Base-by-base conservation (phyloP, 257 asterid species). In the Paulownia fortunei region DNA sequence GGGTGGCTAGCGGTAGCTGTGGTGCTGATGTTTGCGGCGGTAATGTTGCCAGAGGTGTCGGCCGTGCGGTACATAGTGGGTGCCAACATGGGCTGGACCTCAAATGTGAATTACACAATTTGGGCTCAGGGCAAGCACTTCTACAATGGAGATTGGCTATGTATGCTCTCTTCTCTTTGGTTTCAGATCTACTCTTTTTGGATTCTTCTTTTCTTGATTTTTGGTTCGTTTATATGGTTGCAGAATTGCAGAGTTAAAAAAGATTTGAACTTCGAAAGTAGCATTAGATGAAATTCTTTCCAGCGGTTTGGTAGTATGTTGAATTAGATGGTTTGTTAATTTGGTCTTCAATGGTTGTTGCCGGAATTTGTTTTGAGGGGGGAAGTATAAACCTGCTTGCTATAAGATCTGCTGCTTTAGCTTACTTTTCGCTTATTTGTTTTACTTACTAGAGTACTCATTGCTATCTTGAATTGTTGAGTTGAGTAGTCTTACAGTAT, bases 111-210 rank as follows among this genome's bases (percentile, higher is more conserved):
- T 83, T 90, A 76, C 90, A 87, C 92, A 0, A 11, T 74, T 36
- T 92, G 97, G 97, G 92, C 88, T 52, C 69, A 79, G 69, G 84
- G 13, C n/a, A 84, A 79, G 46, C 87, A 84, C 36, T 90, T 92
- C 83, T 88, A 92, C 84, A 75, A 76, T 10, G 96, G 82, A 4
- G 97, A 92, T 82, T 92, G 96, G 97, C 89, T 92, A 0, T 88
- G 97, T 88, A 92, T 41, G 90, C 72, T 75, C 24, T 67, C 83
- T 60, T 70, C 52, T 62, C 42, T 54, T 42, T 30, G n/a, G 73
- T 76, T 75, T 78, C 81, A 72, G 88, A 87, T 89, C 88, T 83
- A 54, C n/a, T n/a, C 56, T 73, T 55, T 61, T 24, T 27, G 13
- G 11, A 3, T 12, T 8, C 16, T 15, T n/a, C n/a, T 36, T 23